These are phyloP conservation scores for Psilocybe cyanescens DNA, from an alignment of 768 basidiomycete genomes.

Conservation along the genomic window DNA sequence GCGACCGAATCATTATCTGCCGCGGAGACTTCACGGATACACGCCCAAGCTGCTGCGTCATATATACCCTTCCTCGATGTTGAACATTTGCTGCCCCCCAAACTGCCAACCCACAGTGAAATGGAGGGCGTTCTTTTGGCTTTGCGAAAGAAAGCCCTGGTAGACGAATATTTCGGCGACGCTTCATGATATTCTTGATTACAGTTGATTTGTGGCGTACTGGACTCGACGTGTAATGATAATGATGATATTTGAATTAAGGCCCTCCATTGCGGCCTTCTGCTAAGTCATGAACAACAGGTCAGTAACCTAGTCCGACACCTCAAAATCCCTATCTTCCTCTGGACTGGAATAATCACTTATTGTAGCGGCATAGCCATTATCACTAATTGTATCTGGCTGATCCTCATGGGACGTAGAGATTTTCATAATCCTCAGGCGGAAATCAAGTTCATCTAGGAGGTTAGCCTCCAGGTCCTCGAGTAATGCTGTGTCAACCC, in stretches of 20 bases:
- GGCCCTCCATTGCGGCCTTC: not conserved
- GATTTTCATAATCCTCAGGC: too few relatives aligned
- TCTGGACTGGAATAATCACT: too few relatives aligned
- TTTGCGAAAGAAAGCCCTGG: conserved; percentile 78
- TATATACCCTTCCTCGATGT: conserved; percentile 77
- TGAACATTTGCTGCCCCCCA: conserved; percentile 75
- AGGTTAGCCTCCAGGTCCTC: too few relatives aligned
- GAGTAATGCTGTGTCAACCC: too few relatives aligned
- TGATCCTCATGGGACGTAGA: too few relatives aligned
- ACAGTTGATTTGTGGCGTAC: not conserved
- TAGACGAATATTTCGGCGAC: conserved; percentile 72
- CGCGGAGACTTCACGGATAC: conserved; percentile 35
- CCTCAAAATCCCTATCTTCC: too few relatives aligned
- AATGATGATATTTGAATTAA: not conserved
- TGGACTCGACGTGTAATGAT: not conserved
- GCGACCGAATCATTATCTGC: conserved; percentile 26
- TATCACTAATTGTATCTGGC: too few relatives aligned
- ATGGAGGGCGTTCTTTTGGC: conserved; percentile 79
- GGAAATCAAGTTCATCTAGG: too few relatives aligned
- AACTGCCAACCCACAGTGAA: conserved; percentile 74
- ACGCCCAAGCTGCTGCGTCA: conserved; percentile 65
- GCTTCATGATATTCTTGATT: conserved; percentile 22
- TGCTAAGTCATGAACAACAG: not conserved
- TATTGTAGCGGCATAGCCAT: too few relatives aligned
- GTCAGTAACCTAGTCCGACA: too few relatives aligned